Conservation (phyloP, 495 filamentous ascomycete species). For the Eremomyces bilateralis region DNA sequence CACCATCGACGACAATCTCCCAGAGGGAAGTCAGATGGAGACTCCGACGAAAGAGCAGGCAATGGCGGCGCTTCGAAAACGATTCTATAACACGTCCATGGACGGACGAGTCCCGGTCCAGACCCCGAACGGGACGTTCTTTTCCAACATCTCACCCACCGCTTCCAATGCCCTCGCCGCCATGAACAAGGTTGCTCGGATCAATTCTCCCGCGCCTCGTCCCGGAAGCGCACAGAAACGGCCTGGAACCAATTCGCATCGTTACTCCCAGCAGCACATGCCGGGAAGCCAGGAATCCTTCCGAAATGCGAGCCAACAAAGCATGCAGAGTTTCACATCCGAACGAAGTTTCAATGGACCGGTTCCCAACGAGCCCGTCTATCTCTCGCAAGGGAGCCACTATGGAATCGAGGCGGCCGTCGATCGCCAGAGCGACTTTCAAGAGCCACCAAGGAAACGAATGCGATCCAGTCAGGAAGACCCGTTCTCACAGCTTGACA, state of each 20-base stretch:
- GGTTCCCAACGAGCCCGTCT: constrained; percentile 30
- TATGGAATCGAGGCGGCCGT: constrained; percentile 7
- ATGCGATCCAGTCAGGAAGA: constrained; percentile 30
- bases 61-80: constrained; percentile 90
- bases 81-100: constrained; percentile 56
- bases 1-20: constrained; percentile 48
- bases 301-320: constrained; percentile 41
- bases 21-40: constrained; percentile 35
- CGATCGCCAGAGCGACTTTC: constrained; percentile 9
- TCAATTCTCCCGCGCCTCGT: constrained; percentile 65
- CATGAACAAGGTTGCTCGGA: constrained; percentile 71
- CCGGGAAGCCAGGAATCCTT: constrained; percentile 43
- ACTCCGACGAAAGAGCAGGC: constrained; percentile 99
- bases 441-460: constrained; percentile 82
- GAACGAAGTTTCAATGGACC: constrained; percentile 38
- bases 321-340: constrained; percentile 37
- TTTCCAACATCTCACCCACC: constrained; percentile 85
- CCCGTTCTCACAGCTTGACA: constrained; percentile 13
- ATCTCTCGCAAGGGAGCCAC: constrained; percentile 22
- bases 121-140: constrained; percentile 60
- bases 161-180: constrained; percentile 82
- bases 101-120: constrained; percentile 44
- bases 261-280: constrained; percentile 41
- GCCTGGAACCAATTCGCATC: constrained; percentile 23
- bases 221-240: constrained; percentile 24